Evolutionary conservation across 169 alveolate species (phyloP).

Genomic region (Toxoplasma gondii): DNA sequence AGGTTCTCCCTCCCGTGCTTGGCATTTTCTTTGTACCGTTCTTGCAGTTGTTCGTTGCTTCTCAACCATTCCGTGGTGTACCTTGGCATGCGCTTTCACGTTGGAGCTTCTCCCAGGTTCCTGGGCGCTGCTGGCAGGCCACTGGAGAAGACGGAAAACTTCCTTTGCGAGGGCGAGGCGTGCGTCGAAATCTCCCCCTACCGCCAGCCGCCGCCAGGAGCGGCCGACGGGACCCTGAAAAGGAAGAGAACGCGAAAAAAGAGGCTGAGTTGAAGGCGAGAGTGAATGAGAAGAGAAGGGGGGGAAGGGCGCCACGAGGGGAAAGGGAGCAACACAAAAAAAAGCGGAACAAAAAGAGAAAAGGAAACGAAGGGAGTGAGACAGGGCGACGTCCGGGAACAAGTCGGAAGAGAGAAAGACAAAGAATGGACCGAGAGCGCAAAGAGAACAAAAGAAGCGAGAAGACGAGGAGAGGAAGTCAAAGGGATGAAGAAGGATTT

Average conservation of each 20-base stretch:
- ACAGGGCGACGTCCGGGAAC: neutral
- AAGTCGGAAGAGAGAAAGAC: neutral
- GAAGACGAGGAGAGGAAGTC: neutral
- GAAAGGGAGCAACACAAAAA: no score
- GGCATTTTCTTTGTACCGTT: no score
- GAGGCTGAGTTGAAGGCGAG: neutral
- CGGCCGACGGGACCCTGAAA: slow-evolving; percentile 59
- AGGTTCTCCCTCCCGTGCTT: no score
- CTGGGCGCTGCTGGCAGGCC: neutral
- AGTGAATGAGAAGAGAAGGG: neutral
- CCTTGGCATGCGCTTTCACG: neutral
- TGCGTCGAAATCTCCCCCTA: slow-evolving; percentile 41
- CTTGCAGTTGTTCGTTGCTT: no score
- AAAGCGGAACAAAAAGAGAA: no score
- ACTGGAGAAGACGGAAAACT: slow-evolving; percentile 39
- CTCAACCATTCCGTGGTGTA: neutral
- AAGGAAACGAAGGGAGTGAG: neutral
- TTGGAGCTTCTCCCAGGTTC: neutral
- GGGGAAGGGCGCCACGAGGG: neutral
- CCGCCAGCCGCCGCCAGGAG: slow-evolving; percentile 48
- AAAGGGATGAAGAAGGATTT: no score
- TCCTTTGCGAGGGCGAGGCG: neutral
- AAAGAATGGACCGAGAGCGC: no score
- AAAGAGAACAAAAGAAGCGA: neutral
- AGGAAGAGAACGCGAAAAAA: neutral